Conservation (phyloP, 83 land plant genomes). For the Picea mariana region DNA sequence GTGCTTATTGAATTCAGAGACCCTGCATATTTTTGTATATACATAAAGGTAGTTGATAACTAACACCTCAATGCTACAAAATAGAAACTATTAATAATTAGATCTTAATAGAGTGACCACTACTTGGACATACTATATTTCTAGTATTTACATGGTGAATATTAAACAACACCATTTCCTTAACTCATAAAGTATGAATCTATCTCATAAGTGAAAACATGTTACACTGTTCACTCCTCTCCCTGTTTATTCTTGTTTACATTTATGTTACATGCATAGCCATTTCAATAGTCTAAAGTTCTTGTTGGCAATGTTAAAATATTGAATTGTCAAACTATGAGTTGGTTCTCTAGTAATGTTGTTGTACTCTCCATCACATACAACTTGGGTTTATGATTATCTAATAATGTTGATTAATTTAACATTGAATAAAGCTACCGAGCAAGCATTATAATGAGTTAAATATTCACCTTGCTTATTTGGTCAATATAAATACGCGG, state of each 20-base stretch:
- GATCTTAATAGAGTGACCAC: not conserved
- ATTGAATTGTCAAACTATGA: not conserved
- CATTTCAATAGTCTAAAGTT: not conserved
- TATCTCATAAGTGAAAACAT: no score
- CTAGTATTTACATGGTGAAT: not conserved
- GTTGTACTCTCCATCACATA: not conserved
- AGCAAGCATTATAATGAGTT: not conserved
- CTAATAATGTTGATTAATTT: not conserved
- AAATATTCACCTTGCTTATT: no score
- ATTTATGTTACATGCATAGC: not conserved
- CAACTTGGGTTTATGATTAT: not conserved
- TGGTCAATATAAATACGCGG: no score
- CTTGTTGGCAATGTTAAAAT: not conserved
- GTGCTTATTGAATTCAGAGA: no score
- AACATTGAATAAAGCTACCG: not conserved
- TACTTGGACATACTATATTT: not conserved
- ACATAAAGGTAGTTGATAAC: no score
- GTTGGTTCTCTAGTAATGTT: not conserved
- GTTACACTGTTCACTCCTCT: not conserved
- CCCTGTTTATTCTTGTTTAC: not conserved
- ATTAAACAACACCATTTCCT: no score
- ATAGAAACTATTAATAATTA: no score
- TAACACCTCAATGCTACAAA: no score
- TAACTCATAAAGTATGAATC: no score
- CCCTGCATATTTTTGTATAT: no score